phyloP scores from a whole-genome alignment of 108 stramenopile species.

The Skeletonema potamos region DNA sequence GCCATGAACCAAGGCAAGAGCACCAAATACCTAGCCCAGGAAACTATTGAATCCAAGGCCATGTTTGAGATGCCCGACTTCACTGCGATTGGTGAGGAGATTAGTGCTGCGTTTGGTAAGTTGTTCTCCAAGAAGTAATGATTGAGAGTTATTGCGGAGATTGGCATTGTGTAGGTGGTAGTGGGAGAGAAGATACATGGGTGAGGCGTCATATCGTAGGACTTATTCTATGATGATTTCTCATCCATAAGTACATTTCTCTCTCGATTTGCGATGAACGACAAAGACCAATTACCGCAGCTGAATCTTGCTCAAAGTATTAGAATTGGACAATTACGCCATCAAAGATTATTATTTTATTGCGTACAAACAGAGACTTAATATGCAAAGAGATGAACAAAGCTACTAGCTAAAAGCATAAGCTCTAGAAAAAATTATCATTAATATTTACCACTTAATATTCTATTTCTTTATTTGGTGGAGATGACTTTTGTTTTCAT shows the following conservation, averaged over 20 bases:
- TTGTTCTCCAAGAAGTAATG: slow-evolving; percentile 6
- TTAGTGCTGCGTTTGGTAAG: background rate
- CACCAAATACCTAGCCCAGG: background rate
- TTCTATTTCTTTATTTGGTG: too few relatives aligned
- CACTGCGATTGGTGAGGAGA: slow-evolving; percentile 7
- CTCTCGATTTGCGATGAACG: too few relatives aligned
- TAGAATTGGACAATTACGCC: background rate
- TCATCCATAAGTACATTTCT: too few relatives aligned
- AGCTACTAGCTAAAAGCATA: background rate
- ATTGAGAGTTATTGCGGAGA: background rate
- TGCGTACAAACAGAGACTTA: background rate
- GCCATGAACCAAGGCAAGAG: background rate
- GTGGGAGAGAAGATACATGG: too few relatives aligned
- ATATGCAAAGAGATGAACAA: background rate
- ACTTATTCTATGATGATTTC: too few relatives aligned
- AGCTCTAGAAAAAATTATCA: too few relatives aligned
- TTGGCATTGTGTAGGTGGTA: background rate
- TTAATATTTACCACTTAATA: too few relatives aligned
- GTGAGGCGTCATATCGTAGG: background rate
- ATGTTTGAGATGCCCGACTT: slow-evolving; percentile 13
- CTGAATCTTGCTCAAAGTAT: background rate
- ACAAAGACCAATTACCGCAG: too few relatives aligned
- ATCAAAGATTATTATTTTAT: background rate
- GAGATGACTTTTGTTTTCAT: too few relatives aligned
- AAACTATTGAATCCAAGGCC: background rate